Evolutionary conservation across 257 asterid species (phyloP), one percentile per base, ranked within the genome.

Genomic region (Fraxinus excelsior): DNA sequence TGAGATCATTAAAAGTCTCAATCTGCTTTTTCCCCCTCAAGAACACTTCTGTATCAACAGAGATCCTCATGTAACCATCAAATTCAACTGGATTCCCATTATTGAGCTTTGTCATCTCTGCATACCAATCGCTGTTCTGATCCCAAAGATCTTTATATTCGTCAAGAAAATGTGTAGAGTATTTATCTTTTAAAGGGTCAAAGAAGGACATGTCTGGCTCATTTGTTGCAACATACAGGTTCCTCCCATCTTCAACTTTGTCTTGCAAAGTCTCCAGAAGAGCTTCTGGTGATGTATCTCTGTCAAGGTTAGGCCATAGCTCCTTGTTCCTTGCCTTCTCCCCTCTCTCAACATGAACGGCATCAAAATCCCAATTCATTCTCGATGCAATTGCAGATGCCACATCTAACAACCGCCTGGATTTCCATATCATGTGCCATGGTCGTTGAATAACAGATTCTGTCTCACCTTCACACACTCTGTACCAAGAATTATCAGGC

Each of bases 401-500:
- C 2, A 89, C 70, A 58, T 89, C 91, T 80, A 89, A 71, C 74
- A 89, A 74, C 60, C 91, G 78, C 72, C 94, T 84, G 4, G 91
- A 85, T 70, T 88, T 88, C 90, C 92, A 88, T 18, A 88, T 72
- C 92, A 86, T 82, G 42, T 66, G 80, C 92, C 95, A 90, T 16
- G 92, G 95, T 72, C 95, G 85, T 75, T 84, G 78, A 67, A 86
- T 58, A 18, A 79, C 88, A 4, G 87, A 82, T 46, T 88, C 92
- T 0, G 90, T 40, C 81, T 88, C 95, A 0, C 95, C 95, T 58
- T 90, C 92, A 72, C 95, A 90, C 67, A 90, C 95, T 12, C 91
- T 83, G 81, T 88, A 85, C 91, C 92, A 88, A 75, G 86, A 90
- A 70, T 90, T 90, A 84, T 88, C 95, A 0, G 95, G 90, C 86